A percentile compares a stretch with the other conserved stretches of the same genome.
Conservation (phyloP, 331 rosid species). For the Quercus phellos region DNA sequence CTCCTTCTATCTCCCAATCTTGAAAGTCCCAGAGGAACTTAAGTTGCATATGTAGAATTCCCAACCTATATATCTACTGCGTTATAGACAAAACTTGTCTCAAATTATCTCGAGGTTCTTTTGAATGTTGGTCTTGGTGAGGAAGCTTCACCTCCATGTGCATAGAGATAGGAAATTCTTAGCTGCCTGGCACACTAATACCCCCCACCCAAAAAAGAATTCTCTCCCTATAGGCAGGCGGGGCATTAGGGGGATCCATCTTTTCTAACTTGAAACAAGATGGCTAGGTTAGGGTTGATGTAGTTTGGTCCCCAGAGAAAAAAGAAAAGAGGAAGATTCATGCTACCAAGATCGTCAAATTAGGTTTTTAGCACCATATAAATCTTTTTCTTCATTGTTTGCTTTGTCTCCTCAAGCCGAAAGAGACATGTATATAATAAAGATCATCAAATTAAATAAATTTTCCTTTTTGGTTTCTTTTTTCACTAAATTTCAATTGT, state of each 20-base stretch:
- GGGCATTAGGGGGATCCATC: no score
- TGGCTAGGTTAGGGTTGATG: no score
- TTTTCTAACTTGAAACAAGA: no score
- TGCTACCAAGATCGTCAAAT: background rate
- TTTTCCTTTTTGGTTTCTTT: constrained; percentile 14
- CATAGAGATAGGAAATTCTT: background rate
- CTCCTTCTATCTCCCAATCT: no score
- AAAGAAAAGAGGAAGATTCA: background rate
- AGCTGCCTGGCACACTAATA: background rate
- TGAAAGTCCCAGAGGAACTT: no score
- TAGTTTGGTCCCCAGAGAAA: no score
- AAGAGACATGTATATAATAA: background rate
- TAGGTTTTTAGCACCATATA: background rate
- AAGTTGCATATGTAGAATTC: background rate
- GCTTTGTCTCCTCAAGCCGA: background rate
- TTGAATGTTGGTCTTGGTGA: background rate
- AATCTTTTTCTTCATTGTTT: constrained; percentile 2
- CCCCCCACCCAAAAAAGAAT: no score
- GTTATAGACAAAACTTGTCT: background rate
- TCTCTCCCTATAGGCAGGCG: no score
- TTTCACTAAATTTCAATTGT: background rate
- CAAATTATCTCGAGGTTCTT: background rate
- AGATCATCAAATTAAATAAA: constrained; percentile 10
- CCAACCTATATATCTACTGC: background rate
- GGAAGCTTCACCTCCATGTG: background rate